Conservation (phyloP, 768 basidiomycete genomes). For the Paxillus involutus region DNA sequence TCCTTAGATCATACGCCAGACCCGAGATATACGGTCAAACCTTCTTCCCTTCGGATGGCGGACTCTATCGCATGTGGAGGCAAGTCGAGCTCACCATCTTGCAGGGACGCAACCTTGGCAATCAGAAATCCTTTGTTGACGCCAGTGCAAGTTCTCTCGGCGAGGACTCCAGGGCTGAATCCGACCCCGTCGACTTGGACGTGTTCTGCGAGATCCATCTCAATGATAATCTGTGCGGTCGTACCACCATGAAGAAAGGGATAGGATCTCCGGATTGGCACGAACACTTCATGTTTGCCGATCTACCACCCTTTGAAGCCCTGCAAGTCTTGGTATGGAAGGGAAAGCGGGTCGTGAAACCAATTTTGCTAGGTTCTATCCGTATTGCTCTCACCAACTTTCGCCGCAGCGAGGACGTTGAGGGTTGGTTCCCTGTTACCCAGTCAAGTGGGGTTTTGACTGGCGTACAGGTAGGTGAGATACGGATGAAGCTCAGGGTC, state of each 20-base stretch:
- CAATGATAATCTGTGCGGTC: slow-evolving; percentile 65
- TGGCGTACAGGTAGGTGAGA: slow-evolving; percentile 69
- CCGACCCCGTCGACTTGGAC: slow-evolving; percentile 62
- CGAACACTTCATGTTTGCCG: slow-evolving; percentile 70
- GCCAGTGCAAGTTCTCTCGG: slow-evolving; percentile 26
- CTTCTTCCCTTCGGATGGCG: slow-evolving; percentile 57
- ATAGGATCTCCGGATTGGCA: slow-evolving; percentile 77
- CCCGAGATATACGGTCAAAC: slow-evolving; percentile 76
- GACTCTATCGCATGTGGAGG: slow-evolving; percentile 86
- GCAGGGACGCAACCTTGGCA: slow-evolving; percentile 74
- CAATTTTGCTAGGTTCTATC: slow-evolving; percentile 56
- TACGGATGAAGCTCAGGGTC: slow-evolving; percentile 70
- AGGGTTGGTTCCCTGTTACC: slow-evolving; percentile 85
- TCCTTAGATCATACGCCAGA: slow-evolving; percentile 77
- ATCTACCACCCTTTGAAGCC: slow-evolving; percentile 76
- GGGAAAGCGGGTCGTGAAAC: slow-evolving; percentile 64
- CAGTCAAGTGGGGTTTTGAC: slow-evolving; percentile 45
- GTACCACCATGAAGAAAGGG: slow-evolving; percentile 72
- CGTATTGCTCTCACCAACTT: slow-evolving; percentile 69
- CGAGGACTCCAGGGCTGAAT: slow-evolving; percentile 38
- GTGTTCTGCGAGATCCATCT: slow-evolving; percentile 79
- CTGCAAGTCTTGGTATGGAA: slow-evolving; percentile 69
- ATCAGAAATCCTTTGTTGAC: slow-evolving; percentile 36
- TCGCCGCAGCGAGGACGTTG: slow-evolving; percentile 67
- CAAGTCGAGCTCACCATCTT: slow-evolving; percentile 73